These are phyloP conservation scores for Fagopyrum tataricum DNA, from an alignment of 148 eudicot species.

Conservation along the genomic window DNA sequence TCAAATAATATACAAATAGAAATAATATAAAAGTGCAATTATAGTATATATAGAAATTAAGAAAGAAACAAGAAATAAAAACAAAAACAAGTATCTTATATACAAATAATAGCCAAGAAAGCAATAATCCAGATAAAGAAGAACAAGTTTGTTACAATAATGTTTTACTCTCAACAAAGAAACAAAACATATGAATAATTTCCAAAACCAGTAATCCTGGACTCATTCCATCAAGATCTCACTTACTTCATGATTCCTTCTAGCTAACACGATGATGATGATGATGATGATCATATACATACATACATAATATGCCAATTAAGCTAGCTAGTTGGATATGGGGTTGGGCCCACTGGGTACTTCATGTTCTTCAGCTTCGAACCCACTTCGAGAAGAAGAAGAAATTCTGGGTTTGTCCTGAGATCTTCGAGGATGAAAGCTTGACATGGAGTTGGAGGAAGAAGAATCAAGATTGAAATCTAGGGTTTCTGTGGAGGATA, in stretches of 20 bases:
- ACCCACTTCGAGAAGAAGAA: too few species aligned
- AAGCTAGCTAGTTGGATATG: background rate
- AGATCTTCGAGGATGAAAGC: background rate
- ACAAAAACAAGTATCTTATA: background rate
- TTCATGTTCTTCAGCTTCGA: conserved; percentile 5
- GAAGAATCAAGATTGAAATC: background rate
- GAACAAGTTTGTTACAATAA: background rate
- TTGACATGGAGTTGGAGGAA: background rate
- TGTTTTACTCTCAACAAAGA: background rate
- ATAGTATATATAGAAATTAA: background rate
- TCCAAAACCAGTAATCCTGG: background rate
- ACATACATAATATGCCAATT: background rate
- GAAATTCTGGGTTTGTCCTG: background rate
- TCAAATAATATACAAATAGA: background rate
- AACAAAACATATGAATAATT: background rate
- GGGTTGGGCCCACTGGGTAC: conserved; percentile 11
- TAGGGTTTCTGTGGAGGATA: conserved; percentile 1
- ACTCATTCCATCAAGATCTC: background rate
- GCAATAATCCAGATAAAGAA: background rate
- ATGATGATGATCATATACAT: background rate
- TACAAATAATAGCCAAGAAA: background rate
- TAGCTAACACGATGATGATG: too few species aligned
- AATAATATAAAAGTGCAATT: background rate
- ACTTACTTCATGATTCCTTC: background rate
- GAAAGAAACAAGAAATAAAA: background rate